Conservation (phyloP, 257 asterid genomes). For the Solanum chaucha region DNA sequence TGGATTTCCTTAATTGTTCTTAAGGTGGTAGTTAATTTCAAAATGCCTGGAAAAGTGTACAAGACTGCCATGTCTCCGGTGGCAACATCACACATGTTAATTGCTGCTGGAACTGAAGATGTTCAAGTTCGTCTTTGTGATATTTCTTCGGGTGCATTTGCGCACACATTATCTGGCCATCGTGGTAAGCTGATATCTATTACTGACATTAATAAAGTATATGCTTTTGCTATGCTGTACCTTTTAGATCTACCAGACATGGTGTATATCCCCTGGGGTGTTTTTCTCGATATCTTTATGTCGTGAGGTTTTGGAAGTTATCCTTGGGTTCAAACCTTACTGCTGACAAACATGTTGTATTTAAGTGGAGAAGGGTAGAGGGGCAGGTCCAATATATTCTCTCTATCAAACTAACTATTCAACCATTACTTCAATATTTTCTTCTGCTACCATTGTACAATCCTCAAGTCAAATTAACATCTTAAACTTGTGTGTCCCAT, state of each 20-base stretch:
- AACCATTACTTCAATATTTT: not conserved
- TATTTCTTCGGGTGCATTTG: conserved; percentile 90
- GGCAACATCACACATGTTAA: conserved; percentile 86
- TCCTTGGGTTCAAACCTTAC: not conserved
- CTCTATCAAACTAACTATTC: not conserved
- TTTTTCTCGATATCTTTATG: not conserved
- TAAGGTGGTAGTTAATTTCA: conserved; percentile 76
- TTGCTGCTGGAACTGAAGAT: conserved; percentile 96
- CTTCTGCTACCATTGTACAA: not conserved
- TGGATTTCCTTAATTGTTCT: conserved; percentile 6
- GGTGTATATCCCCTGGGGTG: not conserved
- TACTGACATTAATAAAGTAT: not conserved
- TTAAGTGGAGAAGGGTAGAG: not conserved
- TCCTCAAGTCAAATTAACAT: not conserved
- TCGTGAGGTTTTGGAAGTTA: not conserved
- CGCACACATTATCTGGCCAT: conserved; percentile 98
- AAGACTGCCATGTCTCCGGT: conserved; percentile 80
- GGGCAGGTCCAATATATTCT: not conserved
- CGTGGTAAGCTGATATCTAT: conserved; percentile 59
- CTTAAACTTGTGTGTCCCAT: not conserved
- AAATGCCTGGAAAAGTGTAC: conserved; percentile 98
- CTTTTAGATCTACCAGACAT: not conserved
- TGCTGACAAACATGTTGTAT: not conserved
- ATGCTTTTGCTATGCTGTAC: not conserved
- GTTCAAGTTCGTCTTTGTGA: conserved; percentile 99